Evolutionary conservation across 2,329 filamentous ascomycete genomes (phyloP).

Genomic region (Fusarium algeriense): DNA sequence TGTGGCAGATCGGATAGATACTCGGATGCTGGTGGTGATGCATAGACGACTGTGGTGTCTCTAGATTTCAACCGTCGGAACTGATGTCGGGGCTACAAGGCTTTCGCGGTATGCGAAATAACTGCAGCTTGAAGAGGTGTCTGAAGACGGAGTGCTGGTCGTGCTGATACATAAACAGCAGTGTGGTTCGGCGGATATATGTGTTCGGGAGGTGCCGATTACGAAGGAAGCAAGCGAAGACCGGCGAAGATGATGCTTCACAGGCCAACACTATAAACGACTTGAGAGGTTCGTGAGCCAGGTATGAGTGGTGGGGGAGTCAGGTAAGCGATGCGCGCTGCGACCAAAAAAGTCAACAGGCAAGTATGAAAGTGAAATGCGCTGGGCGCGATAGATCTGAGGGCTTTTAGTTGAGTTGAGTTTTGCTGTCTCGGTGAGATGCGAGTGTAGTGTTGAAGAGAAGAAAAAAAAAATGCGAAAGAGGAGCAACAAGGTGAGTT

Average conservation of each 20-base stretch:
- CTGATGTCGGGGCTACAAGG: constrained; percentile 89
- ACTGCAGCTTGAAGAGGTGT: constrained; percentile 96
- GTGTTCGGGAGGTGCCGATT: constrained; percentile 46
- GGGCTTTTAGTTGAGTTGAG: constrained; percentile 28
- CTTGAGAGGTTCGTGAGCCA: constrained; percentile 23
- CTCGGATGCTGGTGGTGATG: constrained; percentile 64
- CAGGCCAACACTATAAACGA: constrained; percentile 28
- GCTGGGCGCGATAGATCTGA: constrained; percentile 35
- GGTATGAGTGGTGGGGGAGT: constrained; percentile 14
- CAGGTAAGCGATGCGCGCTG: constrained; percentile 41
- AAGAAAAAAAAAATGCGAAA: constrained; percentile 37
- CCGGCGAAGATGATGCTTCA: constrained; percentile 26
- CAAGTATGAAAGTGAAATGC: constrained; percentile 34
- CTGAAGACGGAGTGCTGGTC: constrained; percentile 89
- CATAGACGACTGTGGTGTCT: constrained; percentile 65
- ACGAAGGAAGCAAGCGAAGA: constrained; percentile 28
- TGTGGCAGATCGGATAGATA: constrained; percentile 63
- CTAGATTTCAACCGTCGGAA: constrained; percentile 85
- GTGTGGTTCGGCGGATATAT: constrained; percentile 52
- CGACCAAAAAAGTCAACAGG: constrained; percentile 48
- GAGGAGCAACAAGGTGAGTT: constrained; percentile 40
- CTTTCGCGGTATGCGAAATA: constrained; percentile 96
- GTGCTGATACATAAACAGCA: constrained; percentile 99
- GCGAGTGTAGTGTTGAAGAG: constrained; percentile 41
- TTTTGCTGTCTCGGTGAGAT: constrained; percentile 43